phyloP scores from a whole-genome alignment of 768 basidiomycete genomes.

The Psilocybe azurescens region DNA sequence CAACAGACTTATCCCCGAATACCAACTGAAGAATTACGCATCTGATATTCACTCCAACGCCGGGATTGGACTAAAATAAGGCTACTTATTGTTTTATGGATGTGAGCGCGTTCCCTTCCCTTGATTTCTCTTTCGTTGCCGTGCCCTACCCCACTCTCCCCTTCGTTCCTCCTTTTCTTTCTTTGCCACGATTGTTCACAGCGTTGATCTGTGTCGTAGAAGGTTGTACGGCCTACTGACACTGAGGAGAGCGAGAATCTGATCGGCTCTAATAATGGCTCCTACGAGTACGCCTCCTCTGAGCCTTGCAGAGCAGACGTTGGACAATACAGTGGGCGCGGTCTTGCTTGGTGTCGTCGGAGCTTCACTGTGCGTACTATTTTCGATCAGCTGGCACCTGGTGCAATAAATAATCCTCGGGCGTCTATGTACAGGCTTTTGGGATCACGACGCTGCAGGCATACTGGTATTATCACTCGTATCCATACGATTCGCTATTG shows the following conservation, averaged over 20 bases:
- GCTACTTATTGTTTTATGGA: no score
- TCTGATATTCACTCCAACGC: constrained; percentile 12
- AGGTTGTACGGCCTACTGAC: no score
- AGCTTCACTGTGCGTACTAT: constrained; percentile 37
- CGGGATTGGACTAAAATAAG: background rate
- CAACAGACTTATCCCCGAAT: constrained; percentile 11
- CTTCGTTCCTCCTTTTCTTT: background rate
- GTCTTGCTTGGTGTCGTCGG: constrained; percentile 39
- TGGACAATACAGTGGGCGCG: constrained; percentile 47
- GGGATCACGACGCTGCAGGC: constrained; percentile 45
- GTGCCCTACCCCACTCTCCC: constrained; percentile 1
- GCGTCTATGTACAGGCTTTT: constrained; percentile 29
- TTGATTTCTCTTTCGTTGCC: background rate
- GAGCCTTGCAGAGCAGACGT: constrained; percentile 33
- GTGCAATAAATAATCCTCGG: background rate
- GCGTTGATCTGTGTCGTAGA: no score
- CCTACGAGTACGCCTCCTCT: constrained; percentile 5
- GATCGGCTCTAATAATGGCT: constrained; percentile 15
- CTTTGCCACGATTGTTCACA: background rate
- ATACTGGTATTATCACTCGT: constrained; percentile 46
- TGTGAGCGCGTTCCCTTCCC: background rate
- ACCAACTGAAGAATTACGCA: background rate
- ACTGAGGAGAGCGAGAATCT: no score
- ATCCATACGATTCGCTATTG: constrained; percentile 36
- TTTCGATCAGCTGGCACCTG: background rate